Evolutionary conservation across 805 yeast species (phyloP).

Genomic region (Barnettozyma salicaria): DNA sequence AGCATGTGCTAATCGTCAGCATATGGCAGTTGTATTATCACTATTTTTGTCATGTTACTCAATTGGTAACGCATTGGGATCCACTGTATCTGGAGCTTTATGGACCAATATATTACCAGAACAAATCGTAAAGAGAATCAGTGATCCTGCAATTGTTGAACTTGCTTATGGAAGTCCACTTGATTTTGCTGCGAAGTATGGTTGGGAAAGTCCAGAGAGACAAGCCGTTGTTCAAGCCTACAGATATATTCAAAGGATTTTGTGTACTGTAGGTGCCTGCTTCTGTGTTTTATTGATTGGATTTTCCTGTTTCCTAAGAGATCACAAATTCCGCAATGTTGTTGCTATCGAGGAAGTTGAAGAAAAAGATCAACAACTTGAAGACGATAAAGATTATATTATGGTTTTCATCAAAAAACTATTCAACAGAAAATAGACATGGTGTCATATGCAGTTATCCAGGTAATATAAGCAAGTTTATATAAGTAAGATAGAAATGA

Average conservation of each 20-base stretch:
- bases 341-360: too few relatives aligned
- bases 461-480: too few relatives aligned
- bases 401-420: too few relatives aligned
- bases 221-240: conserved; percentile 51
- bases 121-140: conserved; percentile 32
- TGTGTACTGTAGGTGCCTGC: conserved; percentile 47
- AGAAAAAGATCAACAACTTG: too few relatives aligned
- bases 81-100: conserved; percentile 60
- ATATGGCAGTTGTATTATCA: conserved; percentile 61
- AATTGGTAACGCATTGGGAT: conserved; percentile 63
- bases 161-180: conserved; percentile 50
- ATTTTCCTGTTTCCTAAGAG: conserved; percentile 45
- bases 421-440: too few relatives aligned
- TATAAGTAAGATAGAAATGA: too few relatives aligned
- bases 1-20: conserved; percentile 55
- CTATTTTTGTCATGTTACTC: conserved; percentile 50
- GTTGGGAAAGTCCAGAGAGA: conserved; percentile 64
- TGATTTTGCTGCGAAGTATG: conserved; percentile 38
- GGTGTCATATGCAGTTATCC: too few relatives aligned
- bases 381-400: too few relatives aligned
- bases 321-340: too few relatives aligned
- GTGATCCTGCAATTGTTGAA: conserved; percentile 35
- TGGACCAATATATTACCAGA: conserved; percentile 58
- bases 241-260: conserved; percentile 50
- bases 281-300: conserved; percentile 45